Base-by-base conservation (phyloP, 1,284 basidiomycete genomes). In the Irpex rosettiformis region DNA sequence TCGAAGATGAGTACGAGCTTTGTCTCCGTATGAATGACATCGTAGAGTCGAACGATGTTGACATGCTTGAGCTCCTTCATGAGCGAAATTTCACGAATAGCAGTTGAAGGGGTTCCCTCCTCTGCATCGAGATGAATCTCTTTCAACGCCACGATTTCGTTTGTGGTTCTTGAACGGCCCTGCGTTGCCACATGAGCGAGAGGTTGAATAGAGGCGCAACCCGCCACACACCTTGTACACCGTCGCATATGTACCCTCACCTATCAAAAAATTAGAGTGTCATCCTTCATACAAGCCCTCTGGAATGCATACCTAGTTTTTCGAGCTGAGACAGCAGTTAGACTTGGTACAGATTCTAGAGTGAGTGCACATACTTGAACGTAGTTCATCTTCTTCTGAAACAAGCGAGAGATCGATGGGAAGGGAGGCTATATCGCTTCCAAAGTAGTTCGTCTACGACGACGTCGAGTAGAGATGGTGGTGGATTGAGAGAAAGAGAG, bases 1-100 rank as follows among this genome's bases (percentile, higher is more conserved):
- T 99, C 97, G 72, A 99, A 98, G 61, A 99, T 97, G 62, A 99
- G 93, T 68, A 98, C 93, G 48, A 99, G 89, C 70, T 99, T 99
- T 28, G 94, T 91, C 75, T 99, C 95, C 21, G 94, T 97, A 73
- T 98, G 96, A 62, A 99, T 98, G 59, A 99, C 97, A 72, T 99
- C 97, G 79, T 98, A 89, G 16, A 99, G 86, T 67, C 96, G 93
- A 69, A 94, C 91, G 67, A 96, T 94, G 76, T 97, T 96, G 77
- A 90, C 86, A 68, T 97, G 94, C 72, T 95, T 94, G 69, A 97
- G 85, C 72, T 97, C 94, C 74, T 97, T 97, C 94, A 97, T 96
- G 65, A 97, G 84, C 42, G 91, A 94, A 66, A 97, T 96, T 77
- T 97, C 94, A 54, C 94, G 89, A 70, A 97, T 97, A 55, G 94